Percentiles rank a stretch among this genome's conserved stretches.
Conservation (phyloP, 2,329 filamentous ascomycete genomes). For the Leptographium flavum region DNA sequence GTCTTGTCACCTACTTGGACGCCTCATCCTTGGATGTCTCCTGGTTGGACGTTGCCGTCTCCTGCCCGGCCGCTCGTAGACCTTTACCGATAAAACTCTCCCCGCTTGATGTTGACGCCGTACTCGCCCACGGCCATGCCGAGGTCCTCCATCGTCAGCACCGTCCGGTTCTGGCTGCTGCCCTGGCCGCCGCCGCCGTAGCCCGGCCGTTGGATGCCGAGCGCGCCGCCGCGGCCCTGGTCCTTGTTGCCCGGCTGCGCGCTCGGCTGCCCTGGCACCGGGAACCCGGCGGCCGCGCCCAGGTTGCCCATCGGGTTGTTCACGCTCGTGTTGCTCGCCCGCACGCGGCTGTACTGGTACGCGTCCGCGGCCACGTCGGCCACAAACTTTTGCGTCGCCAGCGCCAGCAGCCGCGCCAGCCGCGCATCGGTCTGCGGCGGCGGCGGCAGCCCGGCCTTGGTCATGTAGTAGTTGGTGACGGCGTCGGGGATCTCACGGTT, state of each 20-base stretch:
- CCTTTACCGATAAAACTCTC: constrained; percentile 78
- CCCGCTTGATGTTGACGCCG: constrained; percentile 91
- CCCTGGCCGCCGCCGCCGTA: constrained; percentile 83
- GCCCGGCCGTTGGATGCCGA: constrained; percentile 63
- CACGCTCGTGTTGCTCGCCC: constrained; percentile 66
- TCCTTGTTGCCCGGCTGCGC: constrained; percentile 34
- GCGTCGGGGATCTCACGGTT: constrained; percentile 80
- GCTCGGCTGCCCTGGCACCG: constrained; percentile 44
- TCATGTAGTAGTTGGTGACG: constrained; percentile 96
- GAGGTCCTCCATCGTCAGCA: constrained; percentile 95
- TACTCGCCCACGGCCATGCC: constrained; percentile 98
- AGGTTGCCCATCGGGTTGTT: constrained; percentile 87
- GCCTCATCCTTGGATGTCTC: no score
- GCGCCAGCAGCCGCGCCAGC: constrained; percentile 80
- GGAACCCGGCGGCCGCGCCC: constrained; percentile 58
- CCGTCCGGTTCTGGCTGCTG: constrained; percentile 77
- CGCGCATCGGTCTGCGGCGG: constrained; percentile 82
- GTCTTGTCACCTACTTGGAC: no score
- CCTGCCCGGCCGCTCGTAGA: background rate
- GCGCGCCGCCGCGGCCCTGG: constrained; percentile 42
- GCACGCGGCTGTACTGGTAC: constrained; percentile 93
- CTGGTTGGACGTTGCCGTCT: no score
- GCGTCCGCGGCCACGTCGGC: constrained; percentile 94
- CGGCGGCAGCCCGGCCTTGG: constrained; percentile 83
- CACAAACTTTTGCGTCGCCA: constrained; percentile 98